Evolutionary conservation across 306 rosid species (phyloP).

Genomic region (Bauhinia variegata): DNA sequence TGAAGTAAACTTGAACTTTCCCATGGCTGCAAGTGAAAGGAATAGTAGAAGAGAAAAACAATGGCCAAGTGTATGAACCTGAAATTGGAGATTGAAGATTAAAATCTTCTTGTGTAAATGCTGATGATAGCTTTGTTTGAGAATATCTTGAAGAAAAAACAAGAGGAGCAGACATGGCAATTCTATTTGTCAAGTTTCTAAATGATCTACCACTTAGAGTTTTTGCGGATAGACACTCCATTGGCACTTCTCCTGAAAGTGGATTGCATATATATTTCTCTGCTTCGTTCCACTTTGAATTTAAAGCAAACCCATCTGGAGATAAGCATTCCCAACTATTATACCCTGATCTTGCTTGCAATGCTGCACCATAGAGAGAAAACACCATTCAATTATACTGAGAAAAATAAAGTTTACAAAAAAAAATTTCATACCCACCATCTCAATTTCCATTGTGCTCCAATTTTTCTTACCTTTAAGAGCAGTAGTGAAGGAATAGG

Average conservation of each 20-base stretch:
- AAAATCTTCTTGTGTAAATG: constrained; percentile 44
- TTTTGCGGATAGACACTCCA: constrained; percentile 94
- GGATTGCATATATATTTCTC: constrained; percentile 95
- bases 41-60: not conserved
- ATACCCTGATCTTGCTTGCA: constrained; percentile 72
- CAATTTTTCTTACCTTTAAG: constrained; percentile 62
- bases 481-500: constrained; percentile 87
- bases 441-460: constrained; percentile 12
- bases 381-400: constrained; percentile 19
- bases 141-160: constrained; percentile 55
- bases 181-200: constrained; percentile 57
- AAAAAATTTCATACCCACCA: not conserved
- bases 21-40: not conserved
- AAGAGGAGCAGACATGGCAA: constrained; percentile 75
- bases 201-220: constrained; percentile 88
- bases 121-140: constrained; percentile 58
- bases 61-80: constrained; percentile 50
- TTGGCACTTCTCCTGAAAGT: constrained; percentile 85
- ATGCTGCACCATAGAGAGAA: constrained; percentile 55
- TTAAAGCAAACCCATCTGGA: constrained; percentile 88
- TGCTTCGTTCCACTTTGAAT: constrained; percentile 97
- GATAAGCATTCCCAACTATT: constrained; percentile 76
- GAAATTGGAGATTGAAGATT: constrained; percentile 56
- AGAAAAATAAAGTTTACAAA: too few relatives aligned
- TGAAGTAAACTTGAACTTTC: constrained; percentile 4